Conservation (phyloP, 495 filamentous ascomycete species). For the Penicillium desertorum region DNA sequence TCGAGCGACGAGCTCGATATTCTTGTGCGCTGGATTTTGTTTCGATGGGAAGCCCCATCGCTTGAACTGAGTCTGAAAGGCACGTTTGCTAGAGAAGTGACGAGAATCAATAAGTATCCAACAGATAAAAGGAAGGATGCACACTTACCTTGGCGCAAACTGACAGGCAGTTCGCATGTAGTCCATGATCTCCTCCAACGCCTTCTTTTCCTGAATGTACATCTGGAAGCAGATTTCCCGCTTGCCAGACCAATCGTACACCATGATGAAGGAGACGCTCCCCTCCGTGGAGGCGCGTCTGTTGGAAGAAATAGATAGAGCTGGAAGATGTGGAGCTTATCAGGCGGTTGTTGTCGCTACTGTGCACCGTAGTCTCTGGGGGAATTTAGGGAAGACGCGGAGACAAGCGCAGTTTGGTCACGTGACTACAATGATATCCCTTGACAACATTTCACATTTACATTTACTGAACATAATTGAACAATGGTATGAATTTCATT, state of each 20-base stretch:
- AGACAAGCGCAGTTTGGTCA: conserved; percentile 28
- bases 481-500: conserved; percentile 5
- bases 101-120: not conserved
- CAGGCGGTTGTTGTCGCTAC: conserved; percentile 42
- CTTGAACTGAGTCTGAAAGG: conserved; percentile 71
- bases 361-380: conserved; percentile 39
- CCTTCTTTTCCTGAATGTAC: conserved; percentile 71
- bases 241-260: conserved; percentile 74
- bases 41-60: conserved; percentile 77
- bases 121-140: not conserved
- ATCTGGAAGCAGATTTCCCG: conserved; percentile 65
- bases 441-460: not conserved
- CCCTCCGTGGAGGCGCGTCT: conserved; percentile 37
- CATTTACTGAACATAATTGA: not conserved
- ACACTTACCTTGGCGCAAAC: conserved; percentile 63
- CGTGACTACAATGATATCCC: conserved; percentile 12
- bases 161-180: conserved; percentile 59
- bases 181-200: conserved; percentile 66
- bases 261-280: conserved; percentile 50
- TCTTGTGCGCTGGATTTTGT: conserved; percentile 67
- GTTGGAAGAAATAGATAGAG: conserved; percentile 19
- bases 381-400: conserved; percentile 9
- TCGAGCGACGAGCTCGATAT: conserved; percentile 60
- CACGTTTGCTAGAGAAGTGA: conserved; percentile 58
- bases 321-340: conserved; percentile 25